A percentile compares a stretch with the other conserved stretches of the same genome.
Conservation (phyloP, 805 yeast genomes). For the Candida berthetii region DNA sequence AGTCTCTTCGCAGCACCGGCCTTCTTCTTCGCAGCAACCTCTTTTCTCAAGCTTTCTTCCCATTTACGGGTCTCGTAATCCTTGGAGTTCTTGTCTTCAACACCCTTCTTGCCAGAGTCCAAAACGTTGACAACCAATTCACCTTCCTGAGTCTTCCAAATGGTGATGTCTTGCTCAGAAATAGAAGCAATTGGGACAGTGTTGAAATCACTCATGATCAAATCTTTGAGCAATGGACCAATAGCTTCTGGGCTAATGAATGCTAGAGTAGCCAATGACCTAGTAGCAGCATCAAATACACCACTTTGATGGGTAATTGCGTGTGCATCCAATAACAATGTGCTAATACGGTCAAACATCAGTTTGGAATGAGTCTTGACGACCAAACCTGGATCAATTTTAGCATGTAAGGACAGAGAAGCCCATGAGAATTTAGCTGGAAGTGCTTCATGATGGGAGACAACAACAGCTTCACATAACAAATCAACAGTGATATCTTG, state of each 20-base stretch:
- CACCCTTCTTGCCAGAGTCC: constrained; percentile 34
- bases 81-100: constrained; percentile 64
- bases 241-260: constrained; percentile 55
- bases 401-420: constrained; percentile 54
- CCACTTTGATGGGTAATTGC: constrained; percentile 21
- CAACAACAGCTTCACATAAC: constrained; percentile 33
- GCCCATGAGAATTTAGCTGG: constrained; percentile 61
- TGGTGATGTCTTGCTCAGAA: constrained; percentile 44
- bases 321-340: constrained; percentile 12
- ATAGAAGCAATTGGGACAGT: constrained; percentile 26
- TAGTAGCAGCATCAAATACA: constrained; percentile 45
- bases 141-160: constrained; percentile 70
- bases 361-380: constrained; percentile 26
- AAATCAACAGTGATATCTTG: constrained; percentile 20
- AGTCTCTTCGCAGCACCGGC: constrained; percentile 39
- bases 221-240: constrained; percentile 41
- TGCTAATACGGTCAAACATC: constrained; percentile 14
- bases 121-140: constrained; percentile 62
- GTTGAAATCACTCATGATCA: constrained; percentile 37
- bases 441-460: constrained; percentile 37
- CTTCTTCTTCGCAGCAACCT: constrained; percentile 54
- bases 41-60: constrained; percentile 81
- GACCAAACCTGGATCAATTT: constrained; percentile 58
- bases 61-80: constrained; percentile 84
- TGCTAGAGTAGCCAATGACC: constrained; percentile 40